phyloP scores from a whole-genome alignment of 2,329 filamentous ascomycete species.

The Trichoderma gracile region DNA sequence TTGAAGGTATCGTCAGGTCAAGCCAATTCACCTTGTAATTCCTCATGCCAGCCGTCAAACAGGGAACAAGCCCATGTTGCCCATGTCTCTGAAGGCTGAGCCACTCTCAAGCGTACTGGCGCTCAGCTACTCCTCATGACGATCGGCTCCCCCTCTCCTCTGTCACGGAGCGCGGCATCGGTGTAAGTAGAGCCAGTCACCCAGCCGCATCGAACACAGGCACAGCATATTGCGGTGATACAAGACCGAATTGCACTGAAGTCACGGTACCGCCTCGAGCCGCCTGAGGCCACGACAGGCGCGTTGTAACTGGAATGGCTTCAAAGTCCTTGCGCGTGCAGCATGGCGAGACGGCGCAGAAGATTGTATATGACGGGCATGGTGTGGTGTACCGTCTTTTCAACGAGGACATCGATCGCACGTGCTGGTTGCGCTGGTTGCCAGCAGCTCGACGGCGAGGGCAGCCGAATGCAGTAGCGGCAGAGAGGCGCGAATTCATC shows the following conservation, averaged over 20 bases:
- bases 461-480: conserved; percentile 4
- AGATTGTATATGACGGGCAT: neutral
- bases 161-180: neutral
- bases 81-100: neutral
- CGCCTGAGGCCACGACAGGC: neutral
- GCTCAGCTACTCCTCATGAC: conserved; percentile 2
- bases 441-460: neutral
- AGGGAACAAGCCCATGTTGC: conserved; percentile 7
- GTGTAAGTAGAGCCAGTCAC: neutral
- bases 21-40: neutral
- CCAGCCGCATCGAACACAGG: conserved; percentile 1
- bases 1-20: neutral
- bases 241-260: neutral
- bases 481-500: neutral
- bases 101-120: neutral
- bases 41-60: conserved; percentile 6
- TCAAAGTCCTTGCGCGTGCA: neutral
- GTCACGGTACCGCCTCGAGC: conserved; percentile 1
- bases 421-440: neutral
- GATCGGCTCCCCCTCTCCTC: neutral
- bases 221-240: neutral
- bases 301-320: conserved; percentile 2
- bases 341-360: neutral
- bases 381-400: neutral
- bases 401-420: neutral